These are phyloP conservation scores for Geosiphon pyriformis DNA, from an alignment of 192 early-diverging fungal genomes.

Conservation along the genomic window DNA sequence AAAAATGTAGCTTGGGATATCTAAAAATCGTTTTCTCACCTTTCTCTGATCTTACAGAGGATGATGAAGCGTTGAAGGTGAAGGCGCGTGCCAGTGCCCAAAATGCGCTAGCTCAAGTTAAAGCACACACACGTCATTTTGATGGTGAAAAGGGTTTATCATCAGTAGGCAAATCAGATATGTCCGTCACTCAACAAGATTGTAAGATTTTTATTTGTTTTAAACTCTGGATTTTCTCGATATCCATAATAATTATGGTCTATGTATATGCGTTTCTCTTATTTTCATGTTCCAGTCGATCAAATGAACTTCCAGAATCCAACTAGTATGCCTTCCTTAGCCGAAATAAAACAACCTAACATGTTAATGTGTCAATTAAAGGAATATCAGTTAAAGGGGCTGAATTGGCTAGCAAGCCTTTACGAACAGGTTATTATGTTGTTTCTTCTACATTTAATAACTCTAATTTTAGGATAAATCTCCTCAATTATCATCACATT, in stretches of 20 bases:
- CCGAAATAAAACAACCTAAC: conserved; percentile 73
- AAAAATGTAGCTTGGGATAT: no score
- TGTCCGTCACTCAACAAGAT: conserved; percentile 39
- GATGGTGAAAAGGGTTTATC: conserved; percentile 47
- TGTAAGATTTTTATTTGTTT: conserved; percentile 29
- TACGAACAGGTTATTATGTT: conserved; percentile 57
- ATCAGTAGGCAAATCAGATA: conserved; percentile 31
- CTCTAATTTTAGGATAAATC: no score
- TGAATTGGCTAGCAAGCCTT: conserved; percentile 81
- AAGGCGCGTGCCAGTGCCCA: conserved; percentile 72
- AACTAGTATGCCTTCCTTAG: conserved; percentile 59
- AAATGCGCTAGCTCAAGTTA: conserved; percentile 68
- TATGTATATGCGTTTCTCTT: conserved; percentile 3
- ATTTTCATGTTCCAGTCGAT: conserved; percentile 40
- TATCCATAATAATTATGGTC: no score
- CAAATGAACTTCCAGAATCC: conserved; percentile 86
- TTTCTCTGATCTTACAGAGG: conserved; percentile 46
- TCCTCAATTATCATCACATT: background rate
- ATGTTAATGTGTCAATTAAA: conserved; percentile 82
- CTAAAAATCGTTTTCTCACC: no score
- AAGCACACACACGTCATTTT: conserved; percentile 62
- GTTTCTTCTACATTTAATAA: background rate
- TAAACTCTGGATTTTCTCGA: background rate
- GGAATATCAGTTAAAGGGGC: conserved; percentile 75
- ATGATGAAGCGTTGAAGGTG: conserved; percentile 61